Conservation (phyloP, 805 yeast genomes). For the Candida hungchunana region DNA sequence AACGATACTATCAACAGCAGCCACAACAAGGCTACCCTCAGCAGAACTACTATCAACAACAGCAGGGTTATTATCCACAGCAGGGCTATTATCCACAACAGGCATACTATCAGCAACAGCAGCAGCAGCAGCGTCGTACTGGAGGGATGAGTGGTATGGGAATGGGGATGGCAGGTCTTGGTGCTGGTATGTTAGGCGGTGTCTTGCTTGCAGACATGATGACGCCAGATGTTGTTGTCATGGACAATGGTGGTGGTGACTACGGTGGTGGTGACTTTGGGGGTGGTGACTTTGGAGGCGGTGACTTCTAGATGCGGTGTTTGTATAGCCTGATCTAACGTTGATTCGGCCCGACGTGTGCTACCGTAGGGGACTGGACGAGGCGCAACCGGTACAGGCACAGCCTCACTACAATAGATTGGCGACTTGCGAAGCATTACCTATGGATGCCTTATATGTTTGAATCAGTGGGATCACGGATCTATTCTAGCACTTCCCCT, state of each 20-base stretch:
- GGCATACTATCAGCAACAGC: constrained; percentile 20
- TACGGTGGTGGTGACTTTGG: constrained; percentile 25
- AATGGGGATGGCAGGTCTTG: constrained; percentile 25
- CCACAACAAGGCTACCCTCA: constrained; percentile 29
- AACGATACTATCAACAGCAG: constrained; percentile 12
- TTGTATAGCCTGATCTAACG: not conserved
- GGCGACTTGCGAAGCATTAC: too few relatives aligned
- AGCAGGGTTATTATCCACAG: constrained; percentile 21
- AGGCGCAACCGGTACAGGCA: too few relatives aligned
- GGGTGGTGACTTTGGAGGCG: constrained; percentile 37
- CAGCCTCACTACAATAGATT: too few relatives aligned
- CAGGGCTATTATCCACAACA: constrained; percentile 27
- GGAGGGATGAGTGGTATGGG: constrained; percentile 27
- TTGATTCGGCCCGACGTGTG: too few relatives aligned
- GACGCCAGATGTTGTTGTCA: constrained; percentile 23
- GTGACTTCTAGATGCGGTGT: constrained; percentile 19
- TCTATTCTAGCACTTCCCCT: too few relatives aligned
- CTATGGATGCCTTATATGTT: too few relatives aligned
- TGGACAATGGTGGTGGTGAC: constrained; percentile 15
- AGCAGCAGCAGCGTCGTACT: constrained; percentile 29
- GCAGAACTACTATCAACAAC: constrained; percentile 24
- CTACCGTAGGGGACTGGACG: too few relatives aligned
- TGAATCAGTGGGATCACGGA: too few relatives aligned
- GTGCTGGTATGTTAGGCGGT: constrained; percentile 29
- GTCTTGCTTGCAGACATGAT: constrained; percentile 27